A percentile compares a stretch with the other conserved stretches of the same genome.
Evolutionary conservation across 2,329 filamentous ascomycete species (phyloP).

Genomic region (Rosellinia necatrix): DNA sequence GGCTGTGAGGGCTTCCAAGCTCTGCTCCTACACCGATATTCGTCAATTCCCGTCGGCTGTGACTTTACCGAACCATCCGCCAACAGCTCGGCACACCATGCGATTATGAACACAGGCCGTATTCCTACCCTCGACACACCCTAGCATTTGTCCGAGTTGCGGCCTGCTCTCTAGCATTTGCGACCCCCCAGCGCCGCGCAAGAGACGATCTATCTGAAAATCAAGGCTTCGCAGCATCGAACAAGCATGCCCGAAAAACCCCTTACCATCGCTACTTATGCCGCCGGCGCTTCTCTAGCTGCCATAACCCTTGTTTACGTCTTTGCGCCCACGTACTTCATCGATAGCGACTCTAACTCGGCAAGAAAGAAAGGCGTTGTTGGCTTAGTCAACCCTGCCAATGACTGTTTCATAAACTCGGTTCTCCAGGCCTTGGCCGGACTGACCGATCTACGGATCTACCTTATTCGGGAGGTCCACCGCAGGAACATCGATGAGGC

Average conservation of each 20-base stretch:
- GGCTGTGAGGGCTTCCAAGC: too few relatives aligned
- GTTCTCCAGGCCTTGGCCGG: slow-evolving; percentile 92
- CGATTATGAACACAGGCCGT: not conserved
- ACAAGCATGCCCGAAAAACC: slow-evolving; percentile 76
- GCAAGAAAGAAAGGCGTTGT: slow-evolving; percentile 84
- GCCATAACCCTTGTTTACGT: slow-evolving; percentile 96
- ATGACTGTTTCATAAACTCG: slow-evolving; percentile 97
- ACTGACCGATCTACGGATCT: slow-evolving; percentile 83
- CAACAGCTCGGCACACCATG: not conserved
- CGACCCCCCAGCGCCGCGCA: too few relatives aligned
- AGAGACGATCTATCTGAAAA: not conserved
- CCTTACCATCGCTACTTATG: slow-evolving; percentile 85
- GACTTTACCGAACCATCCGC: not conserved
- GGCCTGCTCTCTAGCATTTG: not conserved
- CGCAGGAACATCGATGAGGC: slow-evolving; percentile 78
- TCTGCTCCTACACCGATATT: not conserved
- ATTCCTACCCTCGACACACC: not conserved
- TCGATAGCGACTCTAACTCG: slow-evolving; percentile 76
- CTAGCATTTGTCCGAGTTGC: not conserved
- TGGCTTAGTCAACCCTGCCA: slow-evolving; percentile 86
- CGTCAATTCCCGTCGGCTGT: not conserved
- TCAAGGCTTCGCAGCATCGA: not conserved
- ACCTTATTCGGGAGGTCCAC: slow-evolving; percentile 90
- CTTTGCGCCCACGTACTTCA: slow-evolving; percentile 94
- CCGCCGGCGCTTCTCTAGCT: slow-evolving; percentile 91